Conservation (phyloP, 352 stramenopile genomes). For the Pythium oligandrum region DNA sequence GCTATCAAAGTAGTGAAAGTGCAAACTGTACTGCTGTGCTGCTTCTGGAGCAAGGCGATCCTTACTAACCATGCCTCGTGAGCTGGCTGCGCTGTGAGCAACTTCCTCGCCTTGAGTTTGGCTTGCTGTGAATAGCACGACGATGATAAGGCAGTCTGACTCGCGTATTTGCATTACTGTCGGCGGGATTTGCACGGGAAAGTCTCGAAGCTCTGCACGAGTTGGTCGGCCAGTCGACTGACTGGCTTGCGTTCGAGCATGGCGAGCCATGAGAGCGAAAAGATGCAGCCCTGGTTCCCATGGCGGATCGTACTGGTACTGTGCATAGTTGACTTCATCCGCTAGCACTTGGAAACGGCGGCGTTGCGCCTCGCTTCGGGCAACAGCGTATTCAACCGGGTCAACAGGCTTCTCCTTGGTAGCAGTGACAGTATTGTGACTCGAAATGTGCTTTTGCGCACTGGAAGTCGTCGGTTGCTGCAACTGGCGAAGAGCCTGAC, state of each 20-base stretch:
- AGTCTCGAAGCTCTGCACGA: no score
- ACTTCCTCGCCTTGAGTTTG: no score
- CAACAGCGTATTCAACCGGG: neutral
- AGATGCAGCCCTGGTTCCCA: slow-evolving; percentile 44
- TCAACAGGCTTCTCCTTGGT: neutral
- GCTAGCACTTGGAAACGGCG: slow-evolving; percentile 32
- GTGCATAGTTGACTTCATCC: slow-evolving; percentile 38
- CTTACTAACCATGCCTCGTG: no score
- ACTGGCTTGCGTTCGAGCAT: slow-evolving; percentile 7
- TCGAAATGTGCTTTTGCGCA: slow-evolving; percentile 30
- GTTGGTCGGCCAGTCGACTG: slow-evolving; percentile 10
- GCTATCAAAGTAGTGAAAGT: no score
- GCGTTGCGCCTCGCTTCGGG: slow-evolving; percentile 9
- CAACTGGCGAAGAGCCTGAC: slow-evolving; percentile 24
- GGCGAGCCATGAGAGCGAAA: slow-evolving; percentile 32
- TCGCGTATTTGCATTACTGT: slow-evolving; percentile 10
- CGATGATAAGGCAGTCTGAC: no score
- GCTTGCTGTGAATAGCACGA: no score
- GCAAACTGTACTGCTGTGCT: no score
- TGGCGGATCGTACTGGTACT: slow-evolving; percentile 24
- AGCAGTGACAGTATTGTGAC: slow-evolving; percentile 11
- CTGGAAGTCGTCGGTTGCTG: slow-evolving; percentile 51
- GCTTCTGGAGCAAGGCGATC: no score
- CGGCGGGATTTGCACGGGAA: neutral
- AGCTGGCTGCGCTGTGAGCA: no score